Conservation (phyloP, 495 filamentous ascomycete species). For the Pseudomonodictys pantanalensis region DNA sequence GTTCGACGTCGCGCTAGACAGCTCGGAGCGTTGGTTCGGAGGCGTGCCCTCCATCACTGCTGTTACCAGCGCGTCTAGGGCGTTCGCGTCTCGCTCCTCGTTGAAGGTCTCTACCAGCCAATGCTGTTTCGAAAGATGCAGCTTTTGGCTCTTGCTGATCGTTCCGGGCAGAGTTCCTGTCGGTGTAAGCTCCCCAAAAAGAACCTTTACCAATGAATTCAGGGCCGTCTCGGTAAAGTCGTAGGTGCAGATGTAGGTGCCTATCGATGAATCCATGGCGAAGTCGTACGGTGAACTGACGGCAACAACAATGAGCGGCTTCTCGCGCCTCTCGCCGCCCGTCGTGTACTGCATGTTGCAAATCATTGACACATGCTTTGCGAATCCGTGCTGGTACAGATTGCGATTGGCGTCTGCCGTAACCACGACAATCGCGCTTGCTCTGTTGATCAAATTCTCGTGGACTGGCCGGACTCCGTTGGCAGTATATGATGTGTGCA, state of each 20-base stretch:
- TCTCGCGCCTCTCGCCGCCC: slow-evolving; percentile 56
- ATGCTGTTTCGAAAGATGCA: slow-evolving; percentile 75
- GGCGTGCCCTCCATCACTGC: slow-evolving; percentile 57
- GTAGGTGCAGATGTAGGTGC: slow-evolving; percentile 88
- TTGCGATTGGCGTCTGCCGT: slow-evolving; percentile 90
- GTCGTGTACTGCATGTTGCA: slow-evolving; percentile 66
- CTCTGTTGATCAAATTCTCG: slow-evolving; percentile 82
- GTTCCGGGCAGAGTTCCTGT: slow-evolving; percentile 75
- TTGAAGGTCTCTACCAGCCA: slow-evolving; percentile 89
- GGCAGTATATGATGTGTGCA: slow-evolving; percentile 88
- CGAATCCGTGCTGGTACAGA: slow-evolving; percentile 84
- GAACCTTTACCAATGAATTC: slow-evolving; percentile 72
- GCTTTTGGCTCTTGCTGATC: slow-evolving; percentile 75
- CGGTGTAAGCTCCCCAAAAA: slow-evolving; percentile 74
- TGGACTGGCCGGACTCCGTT: slow-evolving; percentile 86
- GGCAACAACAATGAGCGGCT: slow-evolving; percentile 76
- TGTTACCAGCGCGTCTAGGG: slow-evolving; percentile 65
- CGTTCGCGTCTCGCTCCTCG: slow-evolving; percentile 67
- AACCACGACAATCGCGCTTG: slow-evolving; percentile 78
- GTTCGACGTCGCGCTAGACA: slow-evolving; percentile 66
- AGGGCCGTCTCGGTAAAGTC: slow-evolving; percentile 91
- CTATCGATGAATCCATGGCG: slow-evolving; percentile 81
- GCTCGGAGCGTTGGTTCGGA: slow-evolving; percentile 55
- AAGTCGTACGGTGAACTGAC: slow-evolving; percentile 94
- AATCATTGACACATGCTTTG: slow-evolving; percentile 92